Percentiles rank a stretch among this genome's conserved stretches.
Conservation (phyloP, 805 yeast genomes). For the Teunomyces pallodes region DNA sequence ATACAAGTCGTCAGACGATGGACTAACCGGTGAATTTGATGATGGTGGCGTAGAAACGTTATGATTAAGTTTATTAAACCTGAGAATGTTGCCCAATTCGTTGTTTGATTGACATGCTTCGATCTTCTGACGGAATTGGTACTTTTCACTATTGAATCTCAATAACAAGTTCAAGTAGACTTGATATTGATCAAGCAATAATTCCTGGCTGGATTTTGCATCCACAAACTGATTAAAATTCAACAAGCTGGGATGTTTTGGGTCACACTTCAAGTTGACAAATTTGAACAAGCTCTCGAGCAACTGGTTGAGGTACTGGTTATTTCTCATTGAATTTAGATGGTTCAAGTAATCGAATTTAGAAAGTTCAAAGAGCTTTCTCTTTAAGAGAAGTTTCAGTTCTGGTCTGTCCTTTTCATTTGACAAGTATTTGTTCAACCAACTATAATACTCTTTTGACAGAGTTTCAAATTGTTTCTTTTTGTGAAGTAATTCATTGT, state of each 20-base stretch:
- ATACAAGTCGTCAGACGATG: constrained; percentile 11
- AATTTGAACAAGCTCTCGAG: constrained; percentile 37
- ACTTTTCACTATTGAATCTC: constrained; percentile 41
- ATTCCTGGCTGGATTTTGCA: constrained; percentile 13
- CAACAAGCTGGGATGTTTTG: constrained; percentile 11
- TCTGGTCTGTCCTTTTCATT: constrained; percentile 45
- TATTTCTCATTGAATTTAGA: constrained; percentile 34
- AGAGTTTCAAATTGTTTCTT: constrained; percentile 37
- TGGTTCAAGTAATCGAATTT: constrained; percentile 47
- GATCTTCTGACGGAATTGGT: constrained; percentile 39
- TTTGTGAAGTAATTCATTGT: constrained; percentile 21
- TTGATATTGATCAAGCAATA: constrained; percentile 21
- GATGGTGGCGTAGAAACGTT: background rate
- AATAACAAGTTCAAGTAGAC: constrained; percentile 33
- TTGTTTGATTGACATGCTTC: constrained; percentile 39
- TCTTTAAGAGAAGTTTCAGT: constrained; percentile 33
- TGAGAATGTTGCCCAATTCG: constrained; percentile 34
- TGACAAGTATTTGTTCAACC: constrained; percentile 43
- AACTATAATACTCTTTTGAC: constrained; percentile 42
- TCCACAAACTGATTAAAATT: constrained; percentile 15
- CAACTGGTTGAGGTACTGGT: constrained; percentile 39
- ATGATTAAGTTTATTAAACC: constrained; percentile 23
- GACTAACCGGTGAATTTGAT: background rate
- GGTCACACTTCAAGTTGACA: constrained; percentile 17
- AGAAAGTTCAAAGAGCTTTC: constrained; percentile 40